Evolutionary conservation across 176 grass and related monocot genomes (phyloP), one percentile per base, ranked within the genome.

Genomic region (Oryza meyeriana): DNA sequence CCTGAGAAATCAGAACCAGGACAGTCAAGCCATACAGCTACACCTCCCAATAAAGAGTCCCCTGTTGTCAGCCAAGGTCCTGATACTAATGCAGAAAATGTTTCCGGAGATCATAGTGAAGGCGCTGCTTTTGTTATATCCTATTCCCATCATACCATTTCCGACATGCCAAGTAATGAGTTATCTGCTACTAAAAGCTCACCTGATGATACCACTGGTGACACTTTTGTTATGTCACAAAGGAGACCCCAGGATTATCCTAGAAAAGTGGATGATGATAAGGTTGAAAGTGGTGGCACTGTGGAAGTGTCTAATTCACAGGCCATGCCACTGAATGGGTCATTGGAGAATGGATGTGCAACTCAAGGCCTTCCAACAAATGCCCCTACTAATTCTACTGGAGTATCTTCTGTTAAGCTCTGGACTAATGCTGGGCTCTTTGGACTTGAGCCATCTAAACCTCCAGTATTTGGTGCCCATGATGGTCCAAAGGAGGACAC

Each of bases 361-460:
- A 62, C 66, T 66, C 48, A 27, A 82, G 39, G 71, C 45, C 55
- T 75, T 80, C 78, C 78, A 63, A 25, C 72, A 82, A 55, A 67
- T 84, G 61, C 36, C 50, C 57, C 64, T 76, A 33, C 67, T 79
- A 74, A 74, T 74, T 87, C 81, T 74, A 40, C 75, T 87, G 88
- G 28, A 74, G 58, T 76, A 71, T 75, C 90, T 44, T 83, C 97
- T 69, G 73, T 92, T 87, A 94, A 88, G 76, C 93, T 99, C 63
- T 99, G 97, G 97, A 96, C 97, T 88, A 99, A 99, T 89, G 97
- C 93, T 73, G 89, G 93, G 24, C 93, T 99, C 80, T 99, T 99
- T 85, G 97, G 97, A 82, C 89, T 96, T 72, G 91, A 96, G 76
- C 97, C 97, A 64, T 96, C 93, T 38, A 99, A 99, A 81, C 97